These are phyloP conservation scores for Acrocalymma vagum DNA, from an alignment of 2,329 filamentous ascomycete species.

Conservation along the genomic window DNA sequence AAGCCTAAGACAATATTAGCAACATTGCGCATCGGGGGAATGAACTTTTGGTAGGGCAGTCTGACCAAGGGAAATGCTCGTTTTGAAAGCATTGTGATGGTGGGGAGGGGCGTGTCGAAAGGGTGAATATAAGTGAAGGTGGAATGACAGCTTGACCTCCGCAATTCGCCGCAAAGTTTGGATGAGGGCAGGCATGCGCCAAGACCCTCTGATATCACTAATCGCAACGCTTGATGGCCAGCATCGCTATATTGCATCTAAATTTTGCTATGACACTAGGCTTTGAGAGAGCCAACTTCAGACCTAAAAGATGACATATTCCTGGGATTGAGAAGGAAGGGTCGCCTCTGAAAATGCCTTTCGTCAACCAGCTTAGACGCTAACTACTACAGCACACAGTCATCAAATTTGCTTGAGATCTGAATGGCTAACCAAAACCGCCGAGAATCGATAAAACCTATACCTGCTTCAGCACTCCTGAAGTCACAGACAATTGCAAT, in stretches of 20 bases:
- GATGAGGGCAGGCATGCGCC: conserved; percentile 26
- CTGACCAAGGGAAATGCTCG: conserved; percentile 44
- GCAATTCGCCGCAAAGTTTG: conserved; percentile 36
- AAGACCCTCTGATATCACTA: conserved; percentile 16
- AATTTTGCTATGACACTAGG: too few relatives aligned
- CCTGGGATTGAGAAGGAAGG: too few relatives aligned
- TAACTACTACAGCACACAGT: too few relatives aligned
- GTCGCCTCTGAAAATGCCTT: too few relatives aligned
- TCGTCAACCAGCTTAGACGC: too few relatives aligned
- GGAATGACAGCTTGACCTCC: conserved; percentile 19
- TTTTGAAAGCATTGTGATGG: conserved; percentile 47
- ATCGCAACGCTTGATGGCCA: conserved; percentile 2
- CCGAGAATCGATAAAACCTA: too few relatives aligned
- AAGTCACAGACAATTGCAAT: too few relatives aligned
- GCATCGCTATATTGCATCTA: not conserved
- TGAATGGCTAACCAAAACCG: too few relatives aligned
- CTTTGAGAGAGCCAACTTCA: too few relatives aligned
- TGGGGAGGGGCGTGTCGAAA: conserved; percentile 19
- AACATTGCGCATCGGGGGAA: not conserved
- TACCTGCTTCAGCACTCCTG: too few relatives aligned
- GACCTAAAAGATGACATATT: too few relatives aligned
- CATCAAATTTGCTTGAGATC: too few relatives aligned
- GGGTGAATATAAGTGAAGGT: conserved; percentile 19
- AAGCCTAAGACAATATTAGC: conserved; percentile 36
- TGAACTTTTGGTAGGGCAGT: not conserved